phyloP scores from a whole-genome alignment of 108 stramenopile genomes.

The Pseudonitzschia multistriata region DNA sequence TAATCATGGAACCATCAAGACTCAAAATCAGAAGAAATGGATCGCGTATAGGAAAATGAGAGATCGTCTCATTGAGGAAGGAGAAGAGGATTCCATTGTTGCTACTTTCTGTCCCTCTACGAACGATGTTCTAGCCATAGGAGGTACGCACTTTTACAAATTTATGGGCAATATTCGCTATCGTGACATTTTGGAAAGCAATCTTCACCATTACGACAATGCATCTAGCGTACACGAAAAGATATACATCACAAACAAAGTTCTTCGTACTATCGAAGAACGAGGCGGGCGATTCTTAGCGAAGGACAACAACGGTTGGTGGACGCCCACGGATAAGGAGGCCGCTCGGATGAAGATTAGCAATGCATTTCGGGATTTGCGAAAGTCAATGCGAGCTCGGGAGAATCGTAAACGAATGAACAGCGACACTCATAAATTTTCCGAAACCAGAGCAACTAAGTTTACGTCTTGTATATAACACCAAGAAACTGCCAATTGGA shows the following conservation, averaged over 20 bases:
- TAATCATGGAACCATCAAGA: conserved; percentile 6
- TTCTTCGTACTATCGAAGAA: not conserved
- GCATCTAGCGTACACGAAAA: conserved; percentile 5
- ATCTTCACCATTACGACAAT: not conserved
- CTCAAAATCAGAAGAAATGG: conserved; percentile 28
- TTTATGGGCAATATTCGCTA: conserved; percentile 4
- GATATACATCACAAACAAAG: conserved; percentile 8
- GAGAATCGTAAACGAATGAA: conserved; percentile 8
- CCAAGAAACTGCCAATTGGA: too few species aligned
- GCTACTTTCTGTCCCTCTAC: conserved; percentile 10
- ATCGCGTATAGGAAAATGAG: conserved; percentile 14
- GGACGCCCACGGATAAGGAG: not conserved
- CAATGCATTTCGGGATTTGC: conserved; percentile 14
- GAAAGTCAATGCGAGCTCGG: conserved; percentile 10
- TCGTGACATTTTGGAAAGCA: conserved; percentile 10
- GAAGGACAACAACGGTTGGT: conserved; percentile 14
- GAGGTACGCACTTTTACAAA: conserved; percentile 10
- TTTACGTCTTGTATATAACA: not conserved
- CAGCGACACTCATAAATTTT: conserved; percentile 9
- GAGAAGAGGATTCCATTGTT: not conserved
- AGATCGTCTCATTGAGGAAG: not conserved
- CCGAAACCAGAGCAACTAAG: too few species aligned
- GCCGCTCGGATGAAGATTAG: conserved; percentile 7
- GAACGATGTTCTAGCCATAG: conserved; percentile 1
- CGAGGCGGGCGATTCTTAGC: conserved; percentile 9